Evolutionary conservation across 2,329 filamentous ascomycete species (phyloP).

Genomic region (Microcyclospora tardicrescens): DNA sequence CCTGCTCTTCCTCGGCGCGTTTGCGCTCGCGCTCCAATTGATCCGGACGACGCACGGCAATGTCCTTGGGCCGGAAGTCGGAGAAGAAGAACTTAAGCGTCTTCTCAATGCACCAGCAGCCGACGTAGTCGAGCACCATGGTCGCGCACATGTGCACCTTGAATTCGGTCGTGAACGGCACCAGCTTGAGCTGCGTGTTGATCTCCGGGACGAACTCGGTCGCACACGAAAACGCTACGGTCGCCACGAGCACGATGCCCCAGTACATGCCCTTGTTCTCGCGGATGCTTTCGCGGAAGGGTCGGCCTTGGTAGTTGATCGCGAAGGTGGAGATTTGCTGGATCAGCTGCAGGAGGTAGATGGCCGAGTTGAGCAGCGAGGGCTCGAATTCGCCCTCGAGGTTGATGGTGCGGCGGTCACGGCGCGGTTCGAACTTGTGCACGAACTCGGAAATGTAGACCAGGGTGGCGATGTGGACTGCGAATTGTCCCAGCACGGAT

Average conservation of each 20-base stretch:
- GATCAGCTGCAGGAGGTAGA: slow-evolving; percentile 94
- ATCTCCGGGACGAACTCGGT: slow-evolving; percentile 93
- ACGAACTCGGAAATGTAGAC: slow-evolving; percentile 90
- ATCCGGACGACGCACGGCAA: slow-evolving; percentile 73
- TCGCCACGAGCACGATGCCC: slow-evolving; percentile 80
- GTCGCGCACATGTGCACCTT: slow-evolving; percentile 69
- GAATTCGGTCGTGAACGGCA: slow-evolving; percentile 81
- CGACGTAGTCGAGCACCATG: slow-evolving; percentile 79
- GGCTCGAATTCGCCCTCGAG: slow-evolving; percentile 91
- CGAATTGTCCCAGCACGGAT: slow-evolving; percentile 92
- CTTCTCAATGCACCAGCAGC: slow-evolving; percentile 80
- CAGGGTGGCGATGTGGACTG: slow-evolving; percentile 82
- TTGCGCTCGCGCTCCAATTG: slow-evolving; percentile 66
- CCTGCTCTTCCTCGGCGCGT: slow-evolving; percentile 45
- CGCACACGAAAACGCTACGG: slow-evolving; percentile 83
- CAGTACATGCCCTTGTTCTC: slow-evolving; percentile 99
- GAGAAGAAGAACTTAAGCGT: slow-evolving; percentile 74
- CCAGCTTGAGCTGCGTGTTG: slow-evolving; percentile 83
- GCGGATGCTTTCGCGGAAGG: slow-evolving; percentile 88
- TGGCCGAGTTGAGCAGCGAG: slow-evolving; percentile 87
- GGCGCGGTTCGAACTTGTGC: slow-evolving; percentile 62
- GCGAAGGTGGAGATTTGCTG: slow-evolving; percentile 98
- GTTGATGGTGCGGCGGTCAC: slow-evolving; percentile 50
- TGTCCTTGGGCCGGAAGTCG: slow-evolving; percentile 87
- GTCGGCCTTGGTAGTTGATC: slow-evolving; percentile 97